Conservation (phyloP, 2,329 filamentous ascomycete species). For the Cladophialophora exuberans region DNA sequence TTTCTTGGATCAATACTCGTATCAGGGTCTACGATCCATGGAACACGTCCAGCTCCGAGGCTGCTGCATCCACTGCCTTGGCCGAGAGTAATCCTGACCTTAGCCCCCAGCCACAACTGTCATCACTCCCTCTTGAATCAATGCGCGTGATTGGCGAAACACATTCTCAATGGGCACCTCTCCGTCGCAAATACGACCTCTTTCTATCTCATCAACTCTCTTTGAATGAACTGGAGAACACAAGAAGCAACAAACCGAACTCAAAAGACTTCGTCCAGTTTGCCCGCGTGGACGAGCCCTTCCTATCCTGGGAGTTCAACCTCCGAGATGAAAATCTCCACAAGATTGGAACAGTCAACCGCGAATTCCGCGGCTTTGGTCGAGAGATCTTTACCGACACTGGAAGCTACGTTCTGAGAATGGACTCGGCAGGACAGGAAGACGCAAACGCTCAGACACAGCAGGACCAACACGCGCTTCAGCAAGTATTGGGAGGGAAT, state of each 20-base stretch:
- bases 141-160: conserved; percentile 68
- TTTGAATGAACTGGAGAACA: conserved; percentile 44
- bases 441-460: conserved; percentile 45
- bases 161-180: conserved; percentile 65
- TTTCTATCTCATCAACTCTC: conserved; percentile 58
- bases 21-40: conserved; percentile 62
- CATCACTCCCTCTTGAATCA: conserved; percentile 55
- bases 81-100: conserved; percentile 35
- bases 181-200: conserved; percentile 66
- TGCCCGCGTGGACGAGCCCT: conserved; percentile 64
- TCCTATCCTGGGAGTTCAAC: conserved; percentile 68
- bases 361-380: conserved; percentile 65
- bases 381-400: conserved; percentile 69
- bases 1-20: conserved; percentile 64
- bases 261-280: conserved; percentile 58
- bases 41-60: conserved; percentile 38
- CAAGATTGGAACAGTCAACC: conserved; percentile 64
- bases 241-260: conserved; percentile 44
- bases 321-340: conserved; percentile 54
- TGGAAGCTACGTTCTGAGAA: conserved; percentile 65
- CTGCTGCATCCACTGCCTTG: conserved; percentile 39
- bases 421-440: conserved; percentile 60
- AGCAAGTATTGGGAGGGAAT: conserved; percentile 21
- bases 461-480: conserved; percentile 27
- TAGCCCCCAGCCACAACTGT: conserved; percentile 55